Evolutionary conservation across 2,329 filamentous ascomycete genomes (phyloP), one percentile per base, ranked within the genome.

Genomic region (Phaeosphaeria sp.): DNA sequence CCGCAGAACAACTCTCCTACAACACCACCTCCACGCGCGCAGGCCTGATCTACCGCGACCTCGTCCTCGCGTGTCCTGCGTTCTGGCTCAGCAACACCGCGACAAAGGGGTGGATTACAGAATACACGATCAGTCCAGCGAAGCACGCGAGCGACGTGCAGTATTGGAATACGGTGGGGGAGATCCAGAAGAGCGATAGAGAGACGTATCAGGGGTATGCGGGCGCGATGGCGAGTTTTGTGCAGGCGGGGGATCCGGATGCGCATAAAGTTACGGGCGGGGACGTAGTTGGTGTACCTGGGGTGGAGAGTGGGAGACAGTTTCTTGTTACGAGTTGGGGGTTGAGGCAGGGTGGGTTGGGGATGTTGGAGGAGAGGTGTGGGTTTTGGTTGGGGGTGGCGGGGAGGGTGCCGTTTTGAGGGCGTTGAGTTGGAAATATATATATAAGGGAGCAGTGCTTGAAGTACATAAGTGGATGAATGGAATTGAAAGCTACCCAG

Each of bases 171-270:
- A 78, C 77, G 33, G 69, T 87, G 64, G 85, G 85, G 56, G 53
- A 78, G 0, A 72, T 85, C 2, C 87, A 89, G 57, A 68, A 81
- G 55, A 77, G 80, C 0, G 80, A 88, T 58, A 78, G 81, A 0
- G 60, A 84, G 0, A 83, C 84, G 6, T 89, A 89, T 59, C 60
- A 82, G 18, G 86, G 84, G 11, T 89, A 82, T 59, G 72, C 82
- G 1, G 86, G 87, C 4, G 85, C 86, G 0, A 82, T 89, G 66
- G 86, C 84, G 0, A 85, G 82, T 22, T 89, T 88, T 71, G 83
- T 88, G 56, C 80, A 84, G 68, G 86, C 83, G 0, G 85, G 84
- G 0, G 80, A 87, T 68, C 85, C 86, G 0, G 87, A 88, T 64
- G 74, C 78, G 13, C 78, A 84, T 56, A 88, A 87, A 57, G 59